Evolutionary conservation across 75 land plant species (phyloP).

Genomic region (Pinus albicaulis): DNA sequence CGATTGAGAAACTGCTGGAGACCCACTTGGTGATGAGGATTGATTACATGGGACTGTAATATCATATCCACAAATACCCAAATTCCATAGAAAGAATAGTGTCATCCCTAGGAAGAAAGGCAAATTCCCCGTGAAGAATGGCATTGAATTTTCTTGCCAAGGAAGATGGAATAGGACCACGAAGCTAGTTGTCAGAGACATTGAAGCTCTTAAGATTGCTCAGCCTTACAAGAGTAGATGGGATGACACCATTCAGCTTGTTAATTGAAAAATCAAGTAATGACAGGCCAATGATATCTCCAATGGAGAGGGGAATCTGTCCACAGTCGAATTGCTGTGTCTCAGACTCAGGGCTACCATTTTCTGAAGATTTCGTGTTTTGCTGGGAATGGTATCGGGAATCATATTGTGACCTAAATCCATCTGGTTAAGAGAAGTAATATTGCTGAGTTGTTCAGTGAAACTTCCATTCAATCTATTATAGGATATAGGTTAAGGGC

Average conservation of each 20-base stretch:
- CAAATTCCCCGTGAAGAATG: too few relatives aligned
- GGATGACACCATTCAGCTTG: slow-evolving; percentile 54
- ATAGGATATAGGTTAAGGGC: slow-evolving; percentile 54
- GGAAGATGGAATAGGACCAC: slow-evolving; percentile 50
- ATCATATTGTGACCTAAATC: slow-evolving; percentile 53
- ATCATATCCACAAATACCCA: slow-evolving; percentile 66
- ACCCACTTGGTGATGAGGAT: slow-evolving; percentile 17
- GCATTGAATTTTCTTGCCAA: slow-evolving; percentile 51
- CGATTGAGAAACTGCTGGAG: background rate
- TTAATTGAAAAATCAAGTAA: slow-evolving; percentile 58
- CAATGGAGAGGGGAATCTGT: slow-evolving; percentile 28
- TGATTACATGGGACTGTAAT: slow-evolving; percentile 39
- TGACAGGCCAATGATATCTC: slow-evolving; percentile 32
- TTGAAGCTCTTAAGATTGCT: slow-evolving; percentile 46
- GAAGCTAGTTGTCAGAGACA: slow-evolving; percentile 69
- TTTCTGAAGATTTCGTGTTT: slow-evolving; percentile 27
- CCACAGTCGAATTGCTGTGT: slow-evolving; percentile 49
- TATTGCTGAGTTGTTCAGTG: slow-evolving; percentile 36
- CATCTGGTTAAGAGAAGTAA: slow-evolving; percentile 31
- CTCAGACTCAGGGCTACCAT: slow-evolving; percentile 38
- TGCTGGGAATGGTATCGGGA: slow-evolving; percentile 26
- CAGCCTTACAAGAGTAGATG: slow-evolving; percentile 33
- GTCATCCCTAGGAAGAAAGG: too few relatives aligned
- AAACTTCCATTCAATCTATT: slow-evolving; percentile 53
- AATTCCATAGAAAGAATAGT: slow-evolving; percentile 72